Base-by-base conservation (phyloP, 192 early-diverging fungal genomes). In the Neocallimastix lanati region DNA sequence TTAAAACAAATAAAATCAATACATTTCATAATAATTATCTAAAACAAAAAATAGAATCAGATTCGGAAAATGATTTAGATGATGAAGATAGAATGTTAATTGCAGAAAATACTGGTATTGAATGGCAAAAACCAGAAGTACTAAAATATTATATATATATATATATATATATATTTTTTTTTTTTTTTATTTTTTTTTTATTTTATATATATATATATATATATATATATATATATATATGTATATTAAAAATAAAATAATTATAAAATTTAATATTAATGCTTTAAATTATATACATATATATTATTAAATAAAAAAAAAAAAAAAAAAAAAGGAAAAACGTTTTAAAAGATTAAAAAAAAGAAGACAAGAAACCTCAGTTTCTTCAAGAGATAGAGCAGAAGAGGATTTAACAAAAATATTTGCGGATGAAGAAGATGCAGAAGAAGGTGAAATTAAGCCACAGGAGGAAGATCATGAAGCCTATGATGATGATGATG, bases 81-180 rank as follows among this genome's bases (percentile, higher is more conserved):
- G 96, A 96, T 25, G 98, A 99, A 79, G 98, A 99, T 83, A 83
- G 96, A 78, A 95, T 93, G 28, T 88, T 98, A 29, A 88, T 99
- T 30, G 92, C 92, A 40, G 96, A 96, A 81, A 97, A 97, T 83
- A 89, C 89, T 36, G 93, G 90, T 79, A 90, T 87, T 76, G 89
- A 90, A 84, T 84, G 82, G 79, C 82, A 79, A 14, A 80, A 86
- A 25, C 83, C 86, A 83, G 79, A 88, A 87, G 83, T 78, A 82
- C 50, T 29, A 35, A 30, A 79, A 78, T 28, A 76, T n/a, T 14
- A 29, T 9, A 18, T n/a, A n/a, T n/a, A n/a, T n/a, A n/a, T n/a
- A n/a, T n/a, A n/a, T n/a, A n/a, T n/a, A n/a, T n/a, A n/a, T n/a
- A n/a, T n/a, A 12, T 28, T 58, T 58, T 16, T 30, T 83, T 28